Evolutionary conservation across 2,329 filamentous ascomycete species (phyloP), one percentile per base, ranked within the genome.

Genomic region (Podosphaera leucotricha): DNA sequence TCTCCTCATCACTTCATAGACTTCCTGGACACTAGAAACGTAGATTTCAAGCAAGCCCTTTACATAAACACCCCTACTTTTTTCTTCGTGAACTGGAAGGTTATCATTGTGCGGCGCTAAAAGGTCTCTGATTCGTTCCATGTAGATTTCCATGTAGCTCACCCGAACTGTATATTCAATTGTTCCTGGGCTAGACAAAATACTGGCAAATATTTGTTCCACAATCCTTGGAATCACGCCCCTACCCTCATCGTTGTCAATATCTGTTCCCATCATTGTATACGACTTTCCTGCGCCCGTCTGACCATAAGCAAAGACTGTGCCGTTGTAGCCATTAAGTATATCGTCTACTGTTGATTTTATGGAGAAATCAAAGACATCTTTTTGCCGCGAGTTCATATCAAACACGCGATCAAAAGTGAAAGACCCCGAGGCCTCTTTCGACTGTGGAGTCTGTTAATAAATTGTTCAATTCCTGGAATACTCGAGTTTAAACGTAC

Each of bases 211-310:
- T n/a, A n/a, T n/a, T n/a, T n/a, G 65, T 46, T 95, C 90, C n/a
- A 69, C 66, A 52, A 98, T 93, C 61, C 87, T 83, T 64, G 98
- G 90, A 57, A 98, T 98, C 20, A 98, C n/a, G 67, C 62, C 98
- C 90, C 61, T 95, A 87, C 86, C 90, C 90, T 0, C 90, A 90
- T 56, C 92, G 80, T 59, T 92, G 81, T 1, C n/a, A n/a, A n/a
- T n/a, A n/a, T 84, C 65, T 0, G 87, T 94, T 52, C 90, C 90
- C 2, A 79, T 84, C 56, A 98, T 98, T 8, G 90, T 98, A 61
- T 98, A 90, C 20, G 90, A 98, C 65, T 98, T 98, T 61, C 90
- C 90, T 61, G 90, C 98, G 35, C 90, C 90, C 0, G 90, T 98
- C 35, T 90, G 90, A 53, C 90, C 90, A 61, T 98, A 98, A 42